A percentile compares a stretch with the other conserved stretches of the same genome.
These are phyloP conservation scores for Exserohilum turcica DNA, from an alignment of 2,329 filamentous ascomycete genomes.

Conservation along the genomic window DNA sequence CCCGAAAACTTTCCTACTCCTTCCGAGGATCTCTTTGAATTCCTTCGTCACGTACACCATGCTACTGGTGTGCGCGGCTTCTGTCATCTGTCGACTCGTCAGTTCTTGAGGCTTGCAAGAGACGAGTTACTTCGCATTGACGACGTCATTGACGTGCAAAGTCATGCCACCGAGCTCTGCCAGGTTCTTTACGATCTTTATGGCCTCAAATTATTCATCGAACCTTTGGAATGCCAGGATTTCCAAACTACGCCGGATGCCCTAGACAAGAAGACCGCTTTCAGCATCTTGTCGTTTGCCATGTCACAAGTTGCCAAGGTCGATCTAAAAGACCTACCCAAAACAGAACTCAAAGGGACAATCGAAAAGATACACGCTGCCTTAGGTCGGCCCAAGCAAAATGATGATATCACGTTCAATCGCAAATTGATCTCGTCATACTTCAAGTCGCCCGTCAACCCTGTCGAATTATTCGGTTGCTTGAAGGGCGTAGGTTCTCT, in stretches of 20 bases:
- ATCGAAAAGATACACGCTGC: slow-evolving; percentile 93
- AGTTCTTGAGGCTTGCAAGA: slow-evolving; percentile 87
- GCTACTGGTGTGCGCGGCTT: slow-evolving; percentile 81
- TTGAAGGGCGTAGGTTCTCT: slow-evolving; percentile 72
- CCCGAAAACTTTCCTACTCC: slow-evolving; percentile 66
- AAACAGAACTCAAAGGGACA: slow-evolving; percentile 85
- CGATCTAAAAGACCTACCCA: slow-evolving; percentile 87
- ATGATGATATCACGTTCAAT: slow-evolving; percentile 84
- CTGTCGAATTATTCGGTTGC: slow-evolving; percentile 77
- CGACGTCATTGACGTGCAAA: slow-evolving; percentile 72
- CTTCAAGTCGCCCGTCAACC: slow-evolving; percentile 82
- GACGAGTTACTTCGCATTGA: slow-evolving; percentile 79
- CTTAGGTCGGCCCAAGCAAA: slow-evolving; percentile 76
- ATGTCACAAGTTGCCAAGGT: slow-evolving; percentile 80
- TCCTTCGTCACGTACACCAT: slow-evolving; percentile 80
- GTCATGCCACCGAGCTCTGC: slow-evolving; percentile 75
- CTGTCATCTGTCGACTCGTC: slow-evolving; percentile 83
- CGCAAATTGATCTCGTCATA: slow-evolving; percentile 80
- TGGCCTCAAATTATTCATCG: slow-evolving; percentile 45
- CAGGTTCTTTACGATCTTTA: slow-evolving; percentile 60
- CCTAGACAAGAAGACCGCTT: slow-evolving; percentile 78
- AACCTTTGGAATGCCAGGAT: slow-evolving; percentile 53
- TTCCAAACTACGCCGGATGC: slow-evolving; percentile 78
- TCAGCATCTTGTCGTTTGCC: slow-evolving; percentile 82
- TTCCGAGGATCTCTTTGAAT: slow-evolving; percentile 76